Base-by-base conservation (phyloP, 1,284 basidiomycete species). In the Ganoderma multipileum region DNA sequence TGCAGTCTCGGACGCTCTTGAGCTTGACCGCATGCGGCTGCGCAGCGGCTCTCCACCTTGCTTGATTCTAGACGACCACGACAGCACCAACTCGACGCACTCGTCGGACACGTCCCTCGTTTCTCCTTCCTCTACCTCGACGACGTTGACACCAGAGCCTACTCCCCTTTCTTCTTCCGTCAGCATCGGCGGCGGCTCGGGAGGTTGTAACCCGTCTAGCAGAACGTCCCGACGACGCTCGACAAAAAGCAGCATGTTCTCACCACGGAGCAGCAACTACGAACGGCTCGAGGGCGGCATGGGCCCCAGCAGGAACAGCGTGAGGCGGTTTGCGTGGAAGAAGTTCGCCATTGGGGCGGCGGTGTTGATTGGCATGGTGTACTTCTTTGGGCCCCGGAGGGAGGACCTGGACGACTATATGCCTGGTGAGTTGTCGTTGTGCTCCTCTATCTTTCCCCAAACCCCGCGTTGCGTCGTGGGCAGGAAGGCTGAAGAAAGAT, bases 251-350 rank as follows among this genome's bases (percentile, higher is more conserved):
- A 68, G 26, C 61, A 81, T 81, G 77, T 73, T 83, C 55, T 84
- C 86, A 6, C 83, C 87, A 3, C 79, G 85, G 42, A 86, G 79
- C 72, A 81, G 79, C 72, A 84, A 85, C 76, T 92, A 91, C 76
- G 89, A 91, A 66, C 84, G 89, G 47, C 83, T 92, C 47, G 90
- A 92, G 76, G 82, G 84, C 54, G 90, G 90, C 14, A 83, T 88
- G 78, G 88, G 87, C 11, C 82, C 85, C 6, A 77, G 79, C 68
- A 81, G 83, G 26, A 67, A 64, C 30, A 64, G 62, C 36, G 70
- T 74, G 50, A 79, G 76, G 65, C 80, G 76, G 69, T 81, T 85
- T 62, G 80, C 80, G n/a, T 93, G 91, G 92, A 92, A 88, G 79
- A 91, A 87, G 80, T 84, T 91, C 66, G 87, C 85, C 2, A 78